A percentile compares a stretch with the other conserved stretches of the same genome.
phyloP scores from a whole-genome alignment of 768 basidiomycete genomes.

The Lactarius trivialis region DNA sequence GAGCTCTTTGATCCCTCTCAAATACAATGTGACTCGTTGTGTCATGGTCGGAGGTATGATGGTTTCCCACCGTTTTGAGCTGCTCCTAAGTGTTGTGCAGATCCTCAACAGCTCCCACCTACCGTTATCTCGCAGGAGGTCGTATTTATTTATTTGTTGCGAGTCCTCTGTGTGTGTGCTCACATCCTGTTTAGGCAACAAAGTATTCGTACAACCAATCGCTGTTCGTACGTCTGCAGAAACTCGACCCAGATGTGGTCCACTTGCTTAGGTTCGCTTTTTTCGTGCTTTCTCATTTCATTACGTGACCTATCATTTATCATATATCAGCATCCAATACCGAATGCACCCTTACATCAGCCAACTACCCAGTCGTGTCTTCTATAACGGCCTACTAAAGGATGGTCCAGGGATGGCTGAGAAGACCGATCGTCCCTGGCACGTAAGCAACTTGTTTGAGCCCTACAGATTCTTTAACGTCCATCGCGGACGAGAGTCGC shows the following conservation, averaged over 20 bases:
- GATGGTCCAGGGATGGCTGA: slow-evolving; percentile 86
- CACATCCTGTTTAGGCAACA: slow-evolving; percentile 41
- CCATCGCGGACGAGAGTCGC: slow-evolving; percentile 52
- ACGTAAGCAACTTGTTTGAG: slow-evolving; percentile 66
- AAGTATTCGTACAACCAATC: slow-evolving; percentile 81
- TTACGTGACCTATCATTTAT: neutral
- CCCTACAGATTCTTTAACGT: slow-evolving; percentile 90
- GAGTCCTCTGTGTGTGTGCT: neutral
- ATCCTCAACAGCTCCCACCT: slow-evolving; percentile 93
- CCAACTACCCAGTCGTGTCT: slow-evolving; percentile 76
- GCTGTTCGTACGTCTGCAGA: slow-evolving; percentile 87
- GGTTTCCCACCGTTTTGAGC: neutral
- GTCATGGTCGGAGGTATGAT: slow-evolving; percentile 84
- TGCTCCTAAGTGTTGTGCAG: slow-evolving; percentile 31
- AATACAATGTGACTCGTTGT: slow-evolving; percentile 74
- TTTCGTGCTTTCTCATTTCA: neutral
- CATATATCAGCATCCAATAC: slow-evolving; percentile 78
- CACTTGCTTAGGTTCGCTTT: slow-evolving; percentile 75
- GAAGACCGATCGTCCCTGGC: slow-evolving; percentile 86
- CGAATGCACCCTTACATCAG: slow-evolving; percentile 99
- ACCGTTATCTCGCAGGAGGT: slow-evolving; percentile 71
- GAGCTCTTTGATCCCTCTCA: slow-evolving; percentile 90
- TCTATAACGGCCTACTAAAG: slow-evolving; percentile 72
- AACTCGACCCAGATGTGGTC: slow-evolving; percentile 70
- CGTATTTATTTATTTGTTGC: slow-evolving; percentile 27